Base-by-base conservation (phyloP, 2,329 filamentous ascomycete genomes). In the Amphichorda felina region DNA sequence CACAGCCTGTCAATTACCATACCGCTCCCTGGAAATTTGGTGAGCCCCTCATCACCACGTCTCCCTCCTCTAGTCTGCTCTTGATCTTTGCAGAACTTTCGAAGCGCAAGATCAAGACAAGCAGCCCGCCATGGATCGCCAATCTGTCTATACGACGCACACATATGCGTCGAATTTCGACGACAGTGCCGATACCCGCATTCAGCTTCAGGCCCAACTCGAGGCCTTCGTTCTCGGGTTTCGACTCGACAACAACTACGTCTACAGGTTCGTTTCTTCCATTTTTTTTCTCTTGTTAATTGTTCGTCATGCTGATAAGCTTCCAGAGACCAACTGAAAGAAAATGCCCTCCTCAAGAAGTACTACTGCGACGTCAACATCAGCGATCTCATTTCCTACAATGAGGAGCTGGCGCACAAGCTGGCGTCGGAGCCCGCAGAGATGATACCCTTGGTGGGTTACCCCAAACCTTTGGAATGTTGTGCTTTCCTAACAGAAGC, bases 361-460 rank as follows among this genome's bases (percentile, higher is more conserved):
- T 96, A 87, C 63, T 95, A 81, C 59, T 95, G 91, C 65, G 89
- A 98, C 56, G 75, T 98, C 54, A 88, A 98, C 56, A 85, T 98
- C 48, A 85, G 83, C 42, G 89, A 98, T 56, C 66, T 98, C 40
- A 96, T 96, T 56, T 91, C 82, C 41, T 96, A 88, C 63, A 91
- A 94, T 52, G 89, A 96, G 60, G 87, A 95, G 56, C 70, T 98
- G 40, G 91, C 89, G 19, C 85, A 96, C 57, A 79, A 80, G 52
- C 69, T 98, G 42, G 83, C 82, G 15, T 91, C 83, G 33, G 86
- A 95, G 53, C 93, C 91, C 4, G 82, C 81, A 31, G 88, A 96
- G 38, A 82, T 94, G 38, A 91, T 98, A 40, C 89, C 91, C 40
- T 65, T 96, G 36, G 88, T 94, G 63, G 41, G 75, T 50, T n/a